Conservation (phyloP, 148 eudicot genomes). For the Simmondsia chinensis region DNA sequence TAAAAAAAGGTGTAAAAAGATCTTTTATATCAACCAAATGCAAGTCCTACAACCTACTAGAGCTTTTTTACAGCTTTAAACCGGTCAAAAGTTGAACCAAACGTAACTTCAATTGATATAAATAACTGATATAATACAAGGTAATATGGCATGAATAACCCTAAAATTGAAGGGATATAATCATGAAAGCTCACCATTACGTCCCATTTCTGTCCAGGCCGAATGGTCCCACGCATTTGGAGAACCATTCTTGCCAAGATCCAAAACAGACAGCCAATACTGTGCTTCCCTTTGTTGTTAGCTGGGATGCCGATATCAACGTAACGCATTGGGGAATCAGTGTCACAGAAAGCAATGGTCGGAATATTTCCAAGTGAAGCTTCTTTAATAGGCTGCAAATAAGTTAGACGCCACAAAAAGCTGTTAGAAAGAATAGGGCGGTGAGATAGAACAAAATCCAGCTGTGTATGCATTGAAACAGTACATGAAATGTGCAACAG, state of each 20-base stretch:
- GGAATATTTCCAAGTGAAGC: slow-evolving; percentile 65
- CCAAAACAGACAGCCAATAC: slow-evolving; percentile 71
- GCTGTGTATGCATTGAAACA: not conserved
- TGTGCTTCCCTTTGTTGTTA: slow-evolving; percentile 77
- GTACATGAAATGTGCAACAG: too few species aligned
- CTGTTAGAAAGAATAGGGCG: not conserved
- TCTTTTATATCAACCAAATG: too few species aligned
- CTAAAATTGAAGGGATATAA: too few species aligned
- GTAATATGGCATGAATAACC: too few species aligned
- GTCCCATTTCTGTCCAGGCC: slow-evolving; percentile 62
- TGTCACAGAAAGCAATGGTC: slow-evolving; percentile 72
- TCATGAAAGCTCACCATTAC: too few species aligned
- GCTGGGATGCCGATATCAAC: slow-evolving; percentile 76
- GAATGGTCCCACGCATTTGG: slow-evolving; percentile 58
- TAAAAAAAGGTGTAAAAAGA: too few species aligned
- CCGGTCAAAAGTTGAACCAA: too few species aligned
- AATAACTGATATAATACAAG: too few species aligned
- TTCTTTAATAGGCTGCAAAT: slow-evolving; percentile 62
- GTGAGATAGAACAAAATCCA: too few species aligned
- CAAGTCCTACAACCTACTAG: too few species aligned
- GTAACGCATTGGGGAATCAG: slow-evolving; percentile 64
- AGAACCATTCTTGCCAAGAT: slow-evolving; percentile 67
- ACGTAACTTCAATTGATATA: too few species aligned
- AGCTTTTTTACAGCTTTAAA: too few species aligned
- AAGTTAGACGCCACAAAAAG: not conserved